These are phyloP conservation scores for Globisporangium cederbergense DNA, from an alignment of 352 stramenopile species.

Conservation along the genomic window DNA sequence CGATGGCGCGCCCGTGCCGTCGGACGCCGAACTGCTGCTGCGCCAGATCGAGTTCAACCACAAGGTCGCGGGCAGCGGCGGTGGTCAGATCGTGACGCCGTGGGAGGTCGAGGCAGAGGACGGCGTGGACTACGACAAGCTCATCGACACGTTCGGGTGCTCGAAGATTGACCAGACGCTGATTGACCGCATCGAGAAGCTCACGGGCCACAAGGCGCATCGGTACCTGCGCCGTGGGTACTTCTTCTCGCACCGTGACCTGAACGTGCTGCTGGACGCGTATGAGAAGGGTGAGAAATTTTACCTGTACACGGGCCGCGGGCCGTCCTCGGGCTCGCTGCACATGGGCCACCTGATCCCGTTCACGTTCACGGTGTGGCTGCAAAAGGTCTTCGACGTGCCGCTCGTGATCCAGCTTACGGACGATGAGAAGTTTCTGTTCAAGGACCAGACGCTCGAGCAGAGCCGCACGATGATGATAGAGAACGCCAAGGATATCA, in stretches of 20 bases:
- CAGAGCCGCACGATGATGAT: constrained; percentile 92
- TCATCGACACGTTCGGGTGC: constrained; percentile 98
- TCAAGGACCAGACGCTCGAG: constrained; percentile 94
- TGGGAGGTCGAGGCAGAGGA: constrained; percentile 94
- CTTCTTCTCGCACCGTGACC: constrained; percentile 99
- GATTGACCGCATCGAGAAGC: constrained; percentile 93
- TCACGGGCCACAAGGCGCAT: constrained; percentile 93
- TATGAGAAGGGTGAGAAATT: constrained; percentile 97
- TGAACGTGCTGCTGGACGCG: constrained; percentile 93
- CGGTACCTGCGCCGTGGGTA: constrained; percentile 97
- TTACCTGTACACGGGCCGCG: constrained; percentile 99
- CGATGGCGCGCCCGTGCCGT: constrained; percentile 58
- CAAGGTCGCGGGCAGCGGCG: constrained; percentile 42
- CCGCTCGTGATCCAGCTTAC: constrained; percentile 99
- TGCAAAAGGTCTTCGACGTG: constrained; percentile 98
- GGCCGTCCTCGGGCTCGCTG: constrained; percentile 95
- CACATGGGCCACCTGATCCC: constrained; percentile 99
- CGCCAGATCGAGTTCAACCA: constrained; percentile 76
- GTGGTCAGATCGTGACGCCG: constrained; percentile 87
- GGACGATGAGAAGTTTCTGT: constrained; percentile 99
- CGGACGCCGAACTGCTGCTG: constrained; percentile 53
- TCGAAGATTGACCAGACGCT: constrained; percentile 92
- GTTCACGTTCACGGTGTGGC: constrained; percentile 99
- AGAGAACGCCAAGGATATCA: constrained; percentile 99
- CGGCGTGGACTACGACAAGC: constrained; percentile 98